These are phyloP conservation scores for Carpinus fangiana DNA, from an alignment of 306 rosid species.

Conservation along the genomic window DNA sequence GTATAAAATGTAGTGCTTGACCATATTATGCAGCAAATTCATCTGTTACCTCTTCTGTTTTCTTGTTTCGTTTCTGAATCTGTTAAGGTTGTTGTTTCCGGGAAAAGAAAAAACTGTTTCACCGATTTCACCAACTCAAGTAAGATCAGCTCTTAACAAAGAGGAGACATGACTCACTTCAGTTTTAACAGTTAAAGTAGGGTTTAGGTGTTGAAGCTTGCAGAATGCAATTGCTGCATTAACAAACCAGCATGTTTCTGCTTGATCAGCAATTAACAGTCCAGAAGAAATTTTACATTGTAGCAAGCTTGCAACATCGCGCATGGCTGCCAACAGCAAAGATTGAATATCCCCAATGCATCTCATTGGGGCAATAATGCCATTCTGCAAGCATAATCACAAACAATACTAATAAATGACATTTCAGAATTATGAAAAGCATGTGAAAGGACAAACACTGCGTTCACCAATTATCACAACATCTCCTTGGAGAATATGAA, in stretches of 20 bases:
- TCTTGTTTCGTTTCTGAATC: no score
- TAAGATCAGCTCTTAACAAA: conserved; percentile 25
- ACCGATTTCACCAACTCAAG: conserved; percentile 25
- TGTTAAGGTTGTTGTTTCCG: no score
- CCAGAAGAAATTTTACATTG: conserved; percentile 53
- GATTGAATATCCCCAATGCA: conserved; percentile 74
- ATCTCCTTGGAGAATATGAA: conserved; percentile 13
- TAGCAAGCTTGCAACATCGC: conserved; percentile 60
- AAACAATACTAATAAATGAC: conserved; percentile 27
- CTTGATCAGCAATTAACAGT: conserved; percentile 50
- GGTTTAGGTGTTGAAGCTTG: conserved; percentile 88
- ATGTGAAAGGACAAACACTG: conserved; percentile 26
- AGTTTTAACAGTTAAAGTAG: conserved; percentile 55
- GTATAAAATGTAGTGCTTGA: not conserved
- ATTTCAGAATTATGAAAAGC: conserved; percentile 17
- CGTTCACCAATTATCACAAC: conserved; percentile 23
- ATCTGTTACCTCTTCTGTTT: not conserved
- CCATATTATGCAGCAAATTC: not conserved
- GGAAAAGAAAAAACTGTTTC: not conserved
- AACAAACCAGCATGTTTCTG: conserved; percentile 73
- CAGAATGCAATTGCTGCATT: conserved; percentile 85
- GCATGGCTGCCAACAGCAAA: conserved; percentile 73
- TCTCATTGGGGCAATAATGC: conserved; percentile 43
- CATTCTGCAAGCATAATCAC: conserved; percentile 59
- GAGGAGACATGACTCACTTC: conserved; percentile 58